A percentile compares a stretch with the other conserved stretches of the same genome.
These are phyloP conservation scores for Phaeolepiota aurea DNA, from an alignment of 768 basidiomycete species.

Conservation along the genomic window DNA sequence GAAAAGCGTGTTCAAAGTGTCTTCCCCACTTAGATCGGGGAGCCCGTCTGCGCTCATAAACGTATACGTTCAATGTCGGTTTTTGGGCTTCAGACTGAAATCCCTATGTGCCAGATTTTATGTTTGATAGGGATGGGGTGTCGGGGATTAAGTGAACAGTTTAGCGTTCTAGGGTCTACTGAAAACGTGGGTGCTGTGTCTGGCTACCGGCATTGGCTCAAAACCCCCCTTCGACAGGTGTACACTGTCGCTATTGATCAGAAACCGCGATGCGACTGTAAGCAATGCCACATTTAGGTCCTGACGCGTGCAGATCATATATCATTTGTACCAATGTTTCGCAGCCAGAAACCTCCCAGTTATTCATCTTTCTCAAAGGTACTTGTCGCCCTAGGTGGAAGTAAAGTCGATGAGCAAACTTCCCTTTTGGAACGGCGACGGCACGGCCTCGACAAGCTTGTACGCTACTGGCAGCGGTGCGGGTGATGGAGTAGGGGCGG, in stretches of 20 bases:
- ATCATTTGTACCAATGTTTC: constrained; percentile 38
- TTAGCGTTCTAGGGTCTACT: constrained; percentile 70
- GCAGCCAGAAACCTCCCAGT: too few species aligned
- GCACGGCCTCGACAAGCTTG: too few species aligned
- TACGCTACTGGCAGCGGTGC: too few species aligned
- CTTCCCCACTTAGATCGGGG: constrained; percentile 44
- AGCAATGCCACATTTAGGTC: constrained; percentile 41
- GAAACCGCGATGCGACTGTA: constrained; percentile 63
- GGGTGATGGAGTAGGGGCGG: too few species aligned
- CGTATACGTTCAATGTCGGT: constrained; percentile 19
- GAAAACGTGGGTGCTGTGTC: constrained; percentile 71
- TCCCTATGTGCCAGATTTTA: constrained; percentile 59
- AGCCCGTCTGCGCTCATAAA: constrained; percentile 42
- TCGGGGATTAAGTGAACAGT: constrained; percentile 50
- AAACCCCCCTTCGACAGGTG: constrained; percentile 26
- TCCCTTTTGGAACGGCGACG: too few species aligned
- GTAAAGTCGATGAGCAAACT: too few species aligned
- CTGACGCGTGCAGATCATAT: constrained; percentile 68
- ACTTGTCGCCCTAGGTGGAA: too few species aligned
- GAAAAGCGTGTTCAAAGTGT: constrained; percentile 46
- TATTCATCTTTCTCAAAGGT: constrained; percentile 70
- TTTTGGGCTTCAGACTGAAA: neutral
- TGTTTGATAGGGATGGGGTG: constrained; percentile 51
- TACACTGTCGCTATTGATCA: constrained; percentile 63
- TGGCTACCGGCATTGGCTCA: too few species aligned